phyloP scores from a whole-genome alignment of 2,329 filamentous ascomycete genomes.

The Tolypocladium guangdongense region DNA sequence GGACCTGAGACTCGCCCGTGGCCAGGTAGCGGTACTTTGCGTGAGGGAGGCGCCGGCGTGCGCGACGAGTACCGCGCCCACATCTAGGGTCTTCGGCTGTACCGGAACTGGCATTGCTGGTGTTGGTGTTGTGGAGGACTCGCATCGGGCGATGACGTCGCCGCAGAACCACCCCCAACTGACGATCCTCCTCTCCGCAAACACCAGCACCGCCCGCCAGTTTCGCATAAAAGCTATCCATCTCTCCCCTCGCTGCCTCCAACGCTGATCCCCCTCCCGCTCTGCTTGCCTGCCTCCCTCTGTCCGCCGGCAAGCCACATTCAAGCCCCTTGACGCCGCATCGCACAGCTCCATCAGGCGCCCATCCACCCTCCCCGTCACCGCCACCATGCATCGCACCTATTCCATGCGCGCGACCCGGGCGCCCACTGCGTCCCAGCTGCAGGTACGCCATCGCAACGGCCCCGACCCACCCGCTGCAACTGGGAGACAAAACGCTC shows the following conservation, averaged over 20 bases:
- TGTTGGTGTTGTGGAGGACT: not conserved
- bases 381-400: constrained; percentile 77
- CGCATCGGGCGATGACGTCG: constrained; percentile 9
- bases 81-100: not conserved
- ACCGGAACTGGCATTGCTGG: not conserved
- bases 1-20: not conserved
- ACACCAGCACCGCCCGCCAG: not conserved
- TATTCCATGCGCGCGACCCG: constrained; percentile 98
- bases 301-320: not conserved
- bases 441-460: constrained; percentile 34
- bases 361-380: not conserved
- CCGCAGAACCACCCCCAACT: constrained; percentile 4
- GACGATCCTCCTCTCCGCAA: constrained; percentile 5
- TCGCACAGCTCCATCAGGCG: not conserved
- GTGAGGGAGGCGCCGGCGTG: not conserved
- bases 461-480: not conserved
- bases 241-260: not conserved
- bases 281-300: not conserved
- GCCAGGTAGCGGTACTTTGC: not conserved
- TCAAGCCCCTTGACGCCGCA: not conserved
- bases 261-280: constrained; percentile 1
- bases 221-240: constrained; percentile 5
- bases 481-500: not conserved
- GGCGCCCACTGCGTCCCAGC: constrained; percentile 82
- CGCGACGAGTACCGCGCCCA: not conserved